Evolutionary conservation across 495 filamentous ascomycete genomes (phyloP).

Genomic region (Hyaloscypha bicolor): DNA sequence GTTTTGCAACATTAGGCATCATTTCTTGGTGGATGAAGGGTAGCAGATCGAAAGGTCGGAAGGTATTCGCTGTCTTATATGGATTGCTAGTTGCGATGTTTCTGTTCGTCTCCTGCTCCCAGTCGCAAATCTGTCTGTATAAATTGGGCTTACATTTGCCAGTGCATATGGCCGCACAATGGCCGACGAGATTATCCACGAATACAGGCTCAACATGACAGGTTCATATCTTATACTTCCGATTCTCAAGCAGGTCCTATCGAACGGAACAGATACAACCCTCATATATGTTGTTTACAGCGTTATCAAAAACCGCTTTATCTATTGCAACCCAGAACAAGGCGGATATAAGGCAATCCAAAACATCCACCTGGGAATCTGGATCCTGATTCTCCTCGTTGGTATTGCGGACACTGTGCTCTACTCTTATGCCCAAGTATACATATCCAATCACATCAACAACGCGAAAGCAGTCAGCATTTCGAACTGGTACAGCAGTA

Average conservation of each 20-base stretch:
- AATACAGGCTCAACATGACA: not conserved
- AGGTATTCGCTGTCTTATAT: not conserved
- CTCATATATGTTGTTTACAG: not conserved
- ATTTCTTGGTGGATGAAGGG: not conserved
- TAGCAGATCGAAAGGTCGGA: not conserved
- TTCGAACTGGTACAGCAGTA: not conserved
- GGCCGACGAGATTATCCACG: not conserved
- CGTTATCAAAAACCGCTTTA: conserved; percentile 1
- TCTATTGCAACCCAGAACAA: not conserved
- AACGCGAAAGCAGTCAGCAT: not conserved
- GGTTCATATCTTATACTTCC: not conserved
- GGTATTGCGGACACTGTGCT: not conserved
- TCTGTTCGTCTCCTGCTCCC: not conserved
- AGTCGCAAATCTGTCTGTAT: not conserved
- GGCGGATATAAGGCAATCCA: not conserved
- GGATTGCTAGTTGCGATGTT: not conserved
- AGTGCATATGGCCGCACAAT: not conserved
- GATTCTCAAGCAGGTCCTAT: not conserved
- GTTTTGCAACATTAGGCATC: not conserved
- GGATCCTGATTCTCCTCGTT: not conserved
- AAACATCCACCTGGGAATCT: not conserved
- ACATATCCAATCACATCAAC: not conserved
- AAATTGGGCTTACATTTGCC: not conserved
- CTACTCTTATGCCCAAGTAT: not conserved
- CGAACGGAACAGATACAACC: not conserved